Evolutionary conservation across 139 green algal species (phyloP), one percentile per base, ranked within the genome.

Genomic region (Diplosphaera chodatii): DNA sequence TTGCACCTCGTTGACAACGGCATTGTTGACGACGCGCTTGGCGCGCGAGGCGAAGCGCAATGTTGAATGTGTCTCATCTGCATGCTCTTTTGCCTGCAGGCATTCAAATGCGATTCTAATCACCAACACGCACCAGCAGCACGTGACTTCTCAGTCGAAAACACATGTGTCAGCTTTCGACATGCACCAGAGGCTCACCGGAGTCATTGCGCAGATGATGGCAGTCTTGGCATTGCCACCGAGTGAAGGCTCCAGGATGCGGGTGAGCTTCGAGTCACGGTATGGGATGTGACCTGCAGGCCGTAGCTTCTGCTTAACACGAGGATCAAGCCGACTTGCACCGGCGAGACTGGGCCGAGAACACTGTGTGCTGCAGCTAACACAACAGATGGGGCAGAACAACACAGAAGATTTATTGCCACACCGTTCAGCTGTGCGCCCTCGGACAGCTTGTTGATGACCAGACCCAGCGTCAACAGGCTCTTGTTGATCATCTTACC

Each of bases 371-470:
- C n/a, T n/a, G n/a, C n/a, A n/a, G n/a, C n/a, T n/a, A n/a, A n/a
- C n/a, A n/a, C n/a, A n/a, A n/a, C n/a, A n/a, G n/a, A n/a, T n/a
- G n/a, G n/a, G n/a, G n/a, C n/a, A n/a, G n/a, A n/a, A n/a, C n/a
- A n/a, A n/a, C n/a, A n/a, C n/a, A n/a, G n/a, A n/a, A n/a, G n/a
- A n/a, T n/a, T n/a, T n/a, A n/a, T n/a, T n/a, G n/a, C n/a, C 76
- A 15, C 56, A 85, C 80, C 82, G 32, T 75, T 64, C 1, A 33
- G 69, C 55, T 82, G 71, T 8, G 77, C 83, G 2, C 90, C 90
- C 78, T 97, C 91, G 32, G 69, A 84, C 16, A 98, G 90, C 84
- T 97, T 97, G 77, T 97, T 97, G 86, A 98, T 98, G 6, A 98
- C 94, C 16, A 84, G 96, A 66, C 92, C 91, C 31, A 97, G 83